phyloP scores from a whole-genome alignment of 106 monocot species.

The Dendrobium officinale region DNA sequence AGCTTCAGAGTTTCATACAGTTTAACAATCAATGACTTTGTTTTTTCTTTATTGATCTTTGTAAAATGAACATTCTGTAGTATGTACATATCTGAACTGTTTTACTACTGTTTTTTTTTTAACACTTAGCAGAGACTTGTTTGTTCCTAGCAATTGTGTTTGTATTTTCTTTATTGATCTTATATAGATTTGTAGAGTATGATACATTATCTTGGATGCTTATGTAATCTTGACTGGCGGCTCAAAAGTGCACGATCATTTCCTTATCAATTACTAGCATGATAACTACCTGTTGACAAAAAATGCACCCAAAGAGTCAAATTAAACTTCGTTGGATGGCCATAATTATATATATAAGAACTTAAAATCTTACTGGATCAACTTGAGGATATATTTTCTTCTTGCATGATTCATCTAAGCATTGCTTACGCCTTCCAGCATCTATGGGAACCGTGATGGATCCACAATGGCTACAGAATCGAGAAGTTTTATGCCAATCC shows the following conservation, averaged over 20 bases:
- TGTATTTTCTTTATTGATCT: too few relatives aligned
- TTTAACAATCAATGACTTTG: too few relatives aligned
- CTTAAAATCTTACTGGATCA: slow-evolving; percentile 59
- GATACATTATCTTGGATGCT: too few relatives aligned
- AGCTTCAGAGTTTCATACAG: too few relatives aligned
- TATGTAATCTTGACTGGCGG: slow-evolving; percentile 68
- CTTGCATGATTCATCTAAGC: slow-evolving; percentile 75
- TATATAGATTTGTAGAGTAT: too few relatives aligned
- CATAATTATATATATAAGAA: neutral
- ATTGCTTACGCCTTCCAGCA: slow-evolving; percentile 78
- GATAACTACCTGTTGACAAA: slow-evolving; percentile 72
- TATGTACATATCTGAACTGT: too few relatives aligned
- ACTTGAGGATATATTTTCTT: slow-evolving; percentile 78
- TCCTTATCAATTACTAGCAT: slow-evolving; percentile 93
- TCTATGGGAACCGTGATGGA: slow-evolving; percentile 34
- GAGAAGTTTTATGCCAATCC: slow-evolving; percentile 69
- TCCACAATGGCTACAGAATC: slow-evolving; percentile 84
- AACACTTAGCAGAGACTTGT: too few relatives aligned
- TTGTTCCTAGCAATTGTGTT: too few relatives aligned
- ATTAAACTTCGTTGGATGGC: neutral
- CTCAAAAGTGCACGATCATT: slow-evolving; percentile 81
- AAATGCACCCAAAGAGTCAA: neutral
- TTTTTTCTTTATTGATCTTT: too few relatives aligned
- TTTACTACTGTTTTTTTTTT: too few relatives aligned
- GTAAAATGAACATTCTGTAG: too few relatives aligned